Evolutionary conservation across 129 eudicot species (phyloP).

Genomic region (Glebionis coronaria): DNA sequence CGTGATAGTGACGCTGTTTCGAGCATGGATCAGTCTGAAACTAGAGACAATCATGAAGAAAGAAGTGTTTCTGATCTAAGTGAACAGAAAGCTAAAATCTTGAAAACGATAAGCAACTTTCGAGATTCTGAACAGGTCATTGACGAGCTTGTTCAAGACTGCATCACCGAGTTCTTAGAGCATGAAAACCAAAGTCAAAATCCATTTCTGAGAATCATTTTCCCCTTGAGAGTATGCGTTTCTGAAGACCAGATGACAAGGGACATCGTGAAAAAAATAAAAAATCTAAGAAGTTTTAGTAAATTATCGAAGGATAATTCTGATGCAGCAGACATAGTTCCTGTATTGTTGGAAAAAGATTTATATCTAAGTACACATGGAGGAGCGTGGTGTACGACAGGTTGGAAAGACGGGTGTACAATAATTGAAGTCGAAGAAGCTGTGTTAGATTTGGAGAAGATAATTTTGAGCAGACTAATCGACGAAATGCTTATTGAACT

Average conservation of each 20-base stretch:
- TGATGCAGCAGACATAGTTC: conserved; percentile 39
- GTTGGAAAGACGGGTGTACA: conserved; percentile 59
- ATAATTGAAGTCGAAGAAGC: conserved; percentile 49
- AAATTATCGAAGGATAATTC: conserved; percentile 20
- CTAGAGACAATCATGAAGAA: conserved; percentile 24
- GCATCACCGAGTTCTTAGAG: conserved; percentile 49
- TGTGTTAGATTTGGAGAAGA: conserved; percentile 52
- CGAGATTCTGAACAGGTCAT: conserved; percentile 21
- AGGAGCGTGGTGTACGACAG: conserved; percentile 43
- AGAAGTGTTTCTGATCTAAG: conserved; percentile 28
- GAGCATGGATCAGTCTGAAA: conserved; percentile 19
- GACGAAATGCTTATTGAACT: conserved; percentile 52
- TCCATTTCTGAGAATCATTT: conserved; percentile 25
- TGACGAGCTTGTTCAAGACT: conserved; percentile 40
- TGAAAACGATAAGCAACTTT: conserved; percentile 15
- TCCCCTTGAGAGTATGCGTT: conserved; percentile 15
- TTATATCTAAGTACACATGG: conserved; percentile 33
- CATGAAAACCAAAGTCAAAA: conserved; percentile 31
- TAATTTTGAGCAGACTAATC: conserved; percentile 45
- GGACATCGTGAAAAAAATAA: conserved; percentile 45
- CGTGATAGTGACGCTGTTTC: background rate
- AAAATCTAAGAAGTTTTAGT: conserved; percentile 36
- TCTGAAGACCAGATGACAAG: conserved; percentile 34
- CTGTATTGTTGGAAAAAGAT: conserved; percentile 54
- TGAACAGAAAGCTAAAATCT: conserved; percentile 23